Evolutionary conservation across 73 alveolate genomes (phyloP).

Genomic region (Symbiodinium natans): DNA sequence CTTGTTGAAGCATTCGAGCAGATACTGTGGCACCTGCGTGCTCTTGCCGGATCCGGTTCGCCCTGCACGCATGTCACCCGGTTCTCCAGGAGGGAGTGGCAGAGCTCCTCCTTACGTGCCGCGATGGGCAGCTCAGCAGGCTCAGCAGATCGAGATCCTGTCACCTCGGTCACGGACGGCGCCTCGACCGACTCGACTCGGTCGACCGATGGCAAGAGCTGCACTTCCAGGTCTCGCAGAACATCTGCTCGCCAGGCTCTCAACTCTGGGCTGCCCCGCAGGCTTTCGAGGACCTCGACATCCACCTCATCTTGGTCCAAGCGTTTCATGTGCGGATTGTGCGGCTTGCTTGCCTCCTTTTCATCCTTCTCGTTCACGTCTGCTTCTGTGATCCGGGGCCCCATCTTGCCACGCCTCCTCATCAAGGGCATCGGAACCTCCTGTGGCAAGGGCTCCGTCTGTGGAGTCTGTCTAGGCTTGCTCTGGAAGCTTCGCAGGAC

Average conservation of each 20-base stretch:
- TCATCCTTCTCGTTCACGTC: not conserved
- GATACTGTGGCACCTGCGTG: constrained; percentile 72
- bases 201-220: not conserved
- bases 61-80: constrained; percentile 83
- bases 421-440: not conserved
- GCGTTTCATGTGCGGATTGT: too few species aligned
- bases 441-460: not conserved
- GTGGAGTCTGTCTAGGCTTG: not conserved
- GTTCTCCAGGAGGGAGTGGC: not conserved
- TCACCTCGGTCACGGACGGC: not conserved
- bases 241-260: not conserved
- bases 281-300: not conserved
- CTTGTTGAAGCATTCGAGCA: not conserved
- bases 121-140: not conserved
- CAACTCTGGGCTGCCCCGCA: not conserved
- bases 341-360: not conserved
- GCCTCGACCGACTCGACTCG: too few species aligned
- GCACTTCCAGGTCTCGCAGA: not conserved
- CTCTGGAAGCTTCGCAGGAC: not conserved
- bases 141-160: not conserved
- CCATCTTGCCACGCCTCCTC: constrained; percentile 1
- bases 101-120: constrained; percentile 24
- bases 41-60: constrained; percentile 77
- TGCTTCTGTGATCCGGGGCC: not conserved
- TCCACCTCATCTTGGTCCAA: not conserved